These are phyloP conservation scores for Geotrichum macrosporum DNA, from an alignment of 1,139 yeast species.

Conservation along the genomic window DNA sequence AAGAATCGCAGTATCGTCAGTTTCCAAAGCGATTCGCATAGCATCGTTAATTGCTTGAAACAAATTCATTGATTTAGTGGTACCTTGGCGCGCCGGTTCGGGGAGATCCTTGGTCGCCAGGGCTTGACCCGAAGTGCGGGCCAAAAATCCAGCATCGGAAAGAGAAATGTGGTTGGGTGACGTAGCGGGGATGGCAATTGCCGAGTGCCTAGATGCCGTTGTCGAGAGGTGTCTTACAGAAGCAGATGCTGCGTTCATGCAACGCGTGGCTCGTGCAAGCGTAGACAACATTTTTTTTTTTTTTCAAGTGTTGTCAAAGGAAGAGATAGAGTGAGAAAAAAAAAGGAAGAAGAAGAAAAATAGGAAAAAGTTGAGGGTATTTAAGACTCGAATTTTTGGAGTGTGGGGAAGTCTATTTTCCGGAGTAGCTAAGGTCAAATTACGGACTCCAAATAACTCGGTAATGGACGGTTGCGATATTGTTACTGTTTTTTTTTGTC, in stretches of 20 bases:
- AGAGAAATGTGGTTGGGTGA: slow-evolving; percentile 29
- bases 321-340: too few relatives aligned
- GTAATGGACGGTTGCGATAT: too few relatives aligned
- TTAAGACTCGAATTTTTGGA: too few relatives aligned
- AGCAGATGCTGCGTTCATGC: too few relatives aligned
- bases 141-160: slow-evolving; percentile 32
- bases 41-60: slow-evolving; percentile 39
- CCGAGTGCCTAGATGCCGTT: slow-evolving; percentile 3
- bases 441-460: too few relatives aligned
- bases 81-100: slow-evolving; percentile 11
- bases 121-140: slow-evolving; percentile 27
- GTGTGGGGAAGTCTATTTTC: too few relatives aligned
- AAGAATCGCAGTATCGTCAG: slow-evolving; percentile 38
- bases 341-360: too few relatives aligned
- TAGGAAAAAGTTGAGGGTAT: too few relatives aligned
- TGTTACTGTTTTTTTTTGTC: neutral
- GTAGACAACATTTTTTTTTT: too few relatives aligned
- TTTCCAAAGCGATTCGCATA: slow-evolving; percentile 35
- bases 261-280: too few relatives aligned
- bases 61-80: slow-evolving; percentile 32
- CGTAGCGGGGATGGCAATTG: slow-evolving; percentile 22
- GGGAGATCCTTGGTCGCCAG: slow-evolving; percentile 26
- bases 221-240: neutral
- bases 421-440: too few relatives aligned
- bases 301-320: too few relatives aligned